phyloP scores from a whole-genome alignment of 257 asterid species.

The Haberlea rhodopensis region DNA sequence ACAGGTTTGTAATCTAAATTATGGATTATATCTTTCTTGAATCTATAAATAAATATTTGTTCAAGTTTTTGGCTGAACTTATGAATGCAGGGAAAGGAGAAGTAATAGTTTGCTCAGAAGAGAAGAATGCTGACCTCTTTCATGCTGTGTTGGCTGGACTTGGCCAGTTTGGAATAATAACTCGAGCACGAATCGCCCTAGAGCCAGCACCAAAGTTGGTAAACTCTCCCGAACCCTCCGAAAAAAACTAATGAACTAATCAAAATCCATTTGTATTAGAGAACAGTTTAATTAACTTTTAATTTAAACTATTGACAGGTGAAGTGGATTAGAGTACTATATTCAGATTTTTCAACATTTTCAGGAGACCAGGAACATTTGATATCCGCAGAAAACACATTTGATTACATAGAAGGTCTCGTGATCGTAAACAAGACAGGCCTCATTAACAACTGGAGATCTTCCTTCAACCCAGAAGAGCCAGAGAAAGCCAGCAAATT shows the following conservation, averaged over 20 bases:
- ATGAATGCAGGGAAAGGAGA: constrained; percentile 79
- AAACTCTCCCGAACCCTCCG: neutral
- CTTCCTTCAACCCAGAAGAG: constrained; percentile 64
- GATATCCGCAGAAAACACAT: constrained; percentile 55
- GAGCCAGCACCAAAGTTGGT: constrained; percentile 94
- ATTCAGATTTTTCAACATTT: constrained; percentile 69
- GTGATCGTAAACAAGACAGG: constrained; percentile 71
- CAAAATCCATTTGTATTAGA: neutral
- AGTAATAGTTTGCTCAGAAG: constrained; percentile 67
- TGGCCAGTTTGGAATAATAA: constrained; percentile 89
- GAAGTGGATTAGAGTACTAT: constrained; percentile 82
- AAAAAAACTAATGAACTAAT: neutral
- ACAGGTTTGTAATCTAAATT: constrained; percentile 58
- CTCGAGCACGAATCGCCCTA: constrained; percentile 73
- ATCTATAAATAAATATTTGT: constrained; percentile 1
- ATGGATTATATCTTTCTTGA: neutral
- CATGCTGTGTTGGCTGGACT: constrained; percentile 82
- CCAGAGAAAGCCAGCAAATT: constrained; percentile 66
- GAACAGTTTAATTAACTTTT: constrained; percentile 13
- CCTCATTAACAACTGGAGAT: constrained; percentile 72
- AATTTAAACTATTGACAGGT: constrained; percentile 50
- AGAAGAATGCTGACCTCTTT: constrained; percentile 79
- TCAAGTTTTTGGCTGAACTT: neutral
- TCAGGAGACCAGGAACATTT: constrained; percentile 69
- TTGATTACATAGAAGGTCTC: constrained; percentile 83